These are phyloP conservation scores for Verticillium nonalfalfae DNA, from an alignment of 2,329 filamentous ascomycete species.

Conservation along the genomic window DNA sequence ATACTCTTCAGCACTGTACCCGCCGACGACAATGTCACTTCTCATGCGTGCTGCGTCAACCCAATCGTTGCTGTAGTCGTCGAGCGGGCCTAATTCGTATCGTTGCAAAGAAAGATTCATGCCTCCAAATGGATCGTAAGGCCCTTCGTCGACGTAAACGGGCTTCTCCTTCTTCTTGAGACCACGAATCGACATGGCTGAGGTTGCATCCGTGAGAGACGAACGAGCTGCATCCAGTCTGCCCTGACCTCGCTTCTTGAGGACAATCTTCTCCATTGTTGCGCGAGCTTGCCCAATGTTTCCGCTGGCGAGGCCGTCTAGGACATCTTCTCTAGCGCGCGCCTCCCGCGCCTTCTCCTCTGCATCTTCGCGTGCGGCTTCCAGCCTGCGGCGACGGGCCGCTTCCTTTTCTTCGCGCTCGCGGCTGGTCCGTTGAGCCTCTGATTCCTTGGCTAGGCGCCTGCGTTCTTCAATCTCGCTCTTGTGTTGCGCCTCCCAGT, in stretches of 20 bases:
- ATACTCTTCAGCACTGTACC: slow-evolving; percentile 79
- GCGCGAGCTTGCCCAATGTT: slow-evolving; percentile 53
- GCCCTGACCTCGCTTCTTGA: slow-evolving; percentile 65
- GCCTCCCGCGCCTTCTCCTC: slow-evolving; percentile 60
- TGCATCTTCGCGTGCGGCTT: slow-evolving; percentile 61
- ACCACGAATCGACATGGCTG: slow-evolving; percentile 65
- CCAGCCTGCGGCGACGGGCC: slow-evolving; percentile 54
- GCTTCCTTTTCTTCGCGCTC: slow-evolving; percentile 62
- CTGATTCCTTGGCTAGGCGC: slow-evolving; percentile 46
- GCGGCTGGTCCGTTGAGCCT: slow-evolving; percentile 44
- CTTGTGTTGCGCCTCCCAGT: slow-evolving; percentile 70
- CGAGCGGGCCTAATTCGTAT: slow-evolving; percentile 53
- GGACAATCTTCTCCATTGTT: slow-evolving; percentile 53
- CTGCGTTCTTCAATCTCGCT: slow-evolving; percentile 59
- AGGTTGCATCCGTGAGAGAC: slow-evolving; percentile 22
- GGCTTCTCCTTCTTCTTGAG: slow-evolving; percentile 55
- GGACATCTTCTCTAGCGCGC: slow-evolving; percentile 60
- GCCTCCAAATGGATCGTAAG: slow-evolving; percentile 86
- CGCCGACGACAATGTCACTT: slow-evolving; percentile 64
- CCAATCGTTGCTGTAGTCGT: slow-evolving; percentile 69
- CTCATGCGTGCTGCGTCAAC: slow-evolving; percentile 62
- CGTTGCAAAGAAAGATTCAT: slow-evolving; percentile 62
- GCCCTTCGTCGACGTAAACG: slow-evolving; percentile 55
- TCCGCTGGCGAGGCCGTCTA: slow-evolving; percentile 61
- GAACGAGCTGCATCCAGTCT: slow-evolving; percentile 21